phyloP scores from a whole-genome alignment of 768 basidiomycete genomes.

The Leccinum arenicola region DNA sequence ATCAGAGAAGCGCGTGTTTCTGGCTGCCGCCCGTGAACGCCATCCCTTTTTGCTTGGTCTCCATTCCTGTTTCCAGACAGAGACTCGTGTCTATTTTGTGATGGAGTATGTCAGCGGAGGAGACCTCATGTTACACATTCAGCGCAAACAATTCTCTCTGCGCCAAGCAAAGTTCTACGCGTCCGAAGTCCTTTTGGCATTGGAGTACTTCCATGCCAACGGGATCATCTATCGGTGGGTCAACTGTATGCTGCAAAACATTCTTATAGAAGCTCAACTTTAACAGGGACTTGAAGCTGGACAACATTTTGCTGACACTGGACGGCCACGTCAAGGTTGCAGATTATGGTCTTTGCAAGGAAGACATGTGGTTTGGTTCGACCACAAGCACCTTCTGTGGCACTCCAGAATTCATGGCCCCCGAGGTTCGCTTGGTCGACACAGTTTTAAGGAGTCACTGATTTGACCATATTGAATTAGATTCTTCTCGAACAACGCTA shows the following conservation, averaged over 20 bases:
- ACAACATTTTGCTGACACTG: slow-evolving; percentile 94
- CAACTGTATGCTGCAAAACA: background rate
- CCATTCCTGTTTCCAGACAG: slow-evolving; percentile 99
- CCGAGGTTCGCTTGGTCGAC: slow-evolving; percentile 64
- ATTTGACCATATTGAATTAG: slow-evolving; percentile 39
- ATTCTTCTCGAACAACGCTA: slow-evolving; percentile 99
- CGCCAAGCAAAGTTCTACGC: slow-evolving; percentile 99
- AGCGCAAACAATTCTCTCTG: slow-evolving; percentile 97
- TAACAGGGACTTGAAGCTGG: slow-evolving; percentile 91
- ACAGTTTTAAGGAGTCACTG: background rate
- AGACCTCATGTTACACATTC: slow-evolving; percentile 99
- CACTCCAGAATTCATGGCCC: slow-evolving; percentile 99
- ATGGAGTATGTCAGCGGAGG: slow-evolving; percentile 99
- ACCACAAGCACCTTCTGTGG: slow-evolving; percentile 99
- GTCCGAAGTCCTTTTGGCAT: slow-evolving; percentile 88
- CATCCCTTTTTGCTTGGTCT: slow-evolving; percentile 97
- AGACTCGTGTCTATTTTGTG: slow-evolving; percentile 98
- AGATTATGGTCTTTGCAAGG: slow-evolving; percentile 98
- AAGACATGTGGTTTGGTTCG: slow-evolving; percentile 96
- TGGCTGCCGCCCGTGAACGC: slow-evolving; percentile 93
- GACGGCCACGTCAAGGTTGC: slow-evolving; percentile 99
- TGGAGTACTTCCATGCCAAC: slow-evolving; percentile 97
- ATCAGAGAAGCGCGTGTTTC: slow-evolving; percentile 97
- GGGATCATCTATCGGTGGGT: slow-evolving; percentile 97
- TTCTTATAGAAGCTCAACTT: background rate